Base-by-base conservation (phyloP, 2,329 filamentous ascomycete genomes). In the Neofusicoccum sp. region DNA sequence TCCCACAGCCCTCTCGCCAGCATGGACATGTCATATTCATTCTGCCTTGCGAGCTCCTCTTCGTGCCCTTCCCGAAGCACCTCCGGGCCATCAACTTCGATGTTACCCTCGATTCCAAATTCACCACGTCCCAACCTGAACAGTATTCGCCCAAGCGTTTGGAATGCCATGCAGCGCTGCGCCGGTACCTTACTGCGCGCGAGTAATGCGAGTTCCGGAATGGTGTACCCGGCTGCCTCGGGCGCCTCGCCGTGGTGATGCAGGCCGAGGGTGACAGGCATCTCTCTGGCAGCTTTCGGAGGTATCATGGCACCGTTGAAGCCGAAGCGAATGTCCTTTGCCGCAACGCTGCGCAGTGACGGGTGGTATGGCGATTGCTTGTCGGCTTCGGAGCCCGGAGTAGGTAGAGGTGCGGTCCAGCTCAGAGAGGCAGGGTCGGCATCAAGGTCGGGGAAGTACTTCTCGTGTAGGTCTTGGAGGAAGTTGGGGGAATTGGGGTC, bases 191-290 rank as follows among this genome's bases (percentile, higher is more conserved):
- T 86, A 60, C 90, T 96, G 34, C 93, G 84, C 4, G 91, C 87
- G 1, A 97, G 82, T 33, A 89, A 85, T 1, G 91, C 88, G 1
- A 99, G 81, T 75, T 99, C 95, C 0, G 87, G 86, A 31, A 99
- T 84, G 0, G 95, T 98, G 75, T 99, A 99, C 0, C 95, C 95
- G 0, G 95, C 95, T 1, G 93, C 91, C 74, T 96, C 91, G 14
- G 95, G 95, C 1, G 93, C 93, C 62, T 93, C 86, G 64, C 89
- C 92, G 73, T 99, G 95, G 74, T 99, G 93, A 74, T 99, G 95
- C 12, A 99, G 82, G 0, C 95, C 95, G 62, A 88, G 85, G 11
- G 86, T 87, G 1, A 86, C 85, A 4, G 93, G 90, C 28, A 98
- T 86, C 1, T 84, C 80, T 60, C 92, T 83, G 28, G 91, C 87